A percentile compares a stretch with the other conserved stretches of the same genome.
Conservation (phyloP, 495 filamentous ascomycete species). For the Copromyces sp. region DNA sequence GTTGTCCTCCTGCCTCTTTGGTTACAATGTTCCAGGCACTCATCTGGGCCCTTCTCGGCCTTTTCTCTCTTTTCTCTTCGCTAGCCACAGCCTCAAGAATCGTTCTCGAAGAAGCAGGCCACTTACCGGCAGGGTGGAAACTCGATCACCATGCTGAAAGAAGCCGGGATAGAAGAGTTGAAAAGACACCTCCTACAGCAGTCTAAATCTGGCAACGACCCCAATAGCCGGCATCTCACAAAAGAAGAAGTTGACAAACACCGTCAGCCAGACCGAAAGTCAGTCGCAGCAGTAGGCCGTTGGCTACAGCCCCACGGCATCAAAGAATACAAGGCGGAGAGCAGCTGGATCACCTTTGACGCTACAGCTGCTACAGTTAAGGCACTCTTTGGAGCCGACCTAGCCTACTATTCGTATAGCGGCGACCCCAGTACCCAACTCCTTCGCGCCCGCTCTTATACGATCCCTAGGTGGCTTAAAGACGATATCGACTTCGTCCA, state of each 20-base stretch:
- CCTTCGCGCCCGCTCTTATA: slow-evolving; percentile 34
- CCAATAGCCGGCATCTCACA: slow-evolving; percentile 22
- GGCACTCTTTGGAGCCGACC: slow-evolving; percentile 27
- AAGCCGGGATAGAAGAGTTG: slow-evolving; percentile 26
- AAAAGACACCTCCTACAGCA: slow-evolving; percentile 20
- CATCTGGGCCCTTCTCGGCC: slow-evolving; percentile 6
- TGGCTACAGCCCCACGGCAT: slow-evolving; percentile 28
- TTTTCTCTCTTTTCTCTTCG: neutral
- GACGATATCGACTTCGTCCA: slow-evolving; percentile 33
- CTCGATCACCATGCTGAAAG: slow-evolving; percentile 19
- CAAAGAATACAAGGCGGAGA: slow-evolving; percentile 13
- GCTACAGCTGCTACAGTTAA: slow-evolving; percentile 23
- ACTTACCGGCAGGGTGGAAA: slow-evolving; percentile 15
- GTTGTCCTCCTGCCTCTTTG: neutral
- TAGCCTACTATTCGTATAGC: slow-evolving; percentile 26
- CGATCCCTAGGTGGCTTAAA: slow-evolving; percentile 33
- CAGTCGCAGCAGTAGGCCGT: slow-evolving; percentile 15
- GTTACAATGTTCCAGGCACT: slow-evolving; percentile 9
- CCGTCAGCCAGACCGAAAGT: slow-evolving; percentile 15
- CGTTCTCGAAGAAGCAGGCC: slow-evolving; percentile 11
- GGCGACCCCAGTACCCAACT: slow-evolving; percentile 9
- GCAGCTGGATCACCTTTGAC: slow-evolving; percentile 24
- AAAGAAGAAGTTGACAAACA: slow-evolving; percentile 20
- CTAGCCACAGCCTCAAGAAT: slow-evolving; percentile 10
- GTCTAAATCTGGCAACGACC: slow-evolving; percentile 10